phyloP scores from a whole-genome alignment of 352 stramenopile species.

The Phytophthora crassamura region DNA sequence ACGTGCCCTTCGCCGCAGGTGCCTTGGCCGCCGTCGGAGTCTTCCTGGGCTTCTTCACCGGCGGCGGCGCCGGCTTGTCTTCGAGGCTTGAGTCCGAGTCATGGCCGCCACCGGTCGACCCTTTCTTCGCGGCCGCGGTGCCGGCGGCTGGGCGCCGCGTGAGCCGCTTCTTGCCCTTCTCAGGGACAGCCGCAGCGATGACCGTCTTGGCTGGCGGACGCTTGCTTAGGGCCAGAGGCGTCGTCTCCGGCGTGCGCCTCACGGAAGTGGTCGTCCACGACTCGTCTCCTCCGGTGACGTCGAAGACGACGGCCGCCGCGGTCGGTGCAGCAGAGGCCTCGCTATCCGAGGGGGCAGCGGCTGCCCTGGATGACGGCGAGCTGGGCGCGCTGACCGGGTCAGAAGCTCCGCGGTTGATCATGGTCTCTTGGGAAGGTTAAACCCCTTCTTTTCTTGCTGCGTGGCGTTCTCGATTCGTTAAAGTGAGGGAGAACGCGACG shows the following conservation, averaged over 20 bases:
- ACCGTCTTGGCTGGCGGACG: constrained; percentile 2
- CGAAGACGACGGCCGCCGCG: constrained; percentile 3
- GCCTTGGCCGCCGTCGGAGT: constrained; percentile 3
- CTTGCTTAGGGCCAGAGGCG: constrained; percentile 1
- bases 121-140: constrained; percentile 3
- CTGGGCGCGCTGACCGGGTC: constrained; percentile 4
- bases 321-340: constrained; percentile 1
- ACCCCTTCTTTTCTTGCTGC: neutral
- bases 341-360: constrained; percentile 4
- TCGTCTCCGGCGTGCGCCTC: constrained; percentile 8
- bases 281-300: constrained; percentile 9
- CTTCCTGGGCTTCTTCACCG: constrained; percentile 13
- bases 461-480: neutral
- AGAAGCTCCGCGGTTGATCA: constrained; percentile 14
- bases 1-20: too few relatives aligned
- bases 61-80: neutral
- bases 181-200: constrained; percentile 1
- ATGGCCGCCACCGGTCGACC: neutral
- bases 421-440: constrained; percentile 3
- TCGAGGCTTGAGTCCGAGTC: constrained; percentile 4
- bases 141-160: neutral
- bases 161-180: constrained; percentile 3
- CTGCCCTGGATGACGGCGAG: constrained; percentile 14
- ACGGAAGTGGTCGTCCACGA: neutral
- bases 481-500: constrained; percentile 4